Evolutionary conservation across 352 stramenopile species (phyloP), one percentile per base, ranked within the genome.

Genomic region (Pythium biforme): DNA sequence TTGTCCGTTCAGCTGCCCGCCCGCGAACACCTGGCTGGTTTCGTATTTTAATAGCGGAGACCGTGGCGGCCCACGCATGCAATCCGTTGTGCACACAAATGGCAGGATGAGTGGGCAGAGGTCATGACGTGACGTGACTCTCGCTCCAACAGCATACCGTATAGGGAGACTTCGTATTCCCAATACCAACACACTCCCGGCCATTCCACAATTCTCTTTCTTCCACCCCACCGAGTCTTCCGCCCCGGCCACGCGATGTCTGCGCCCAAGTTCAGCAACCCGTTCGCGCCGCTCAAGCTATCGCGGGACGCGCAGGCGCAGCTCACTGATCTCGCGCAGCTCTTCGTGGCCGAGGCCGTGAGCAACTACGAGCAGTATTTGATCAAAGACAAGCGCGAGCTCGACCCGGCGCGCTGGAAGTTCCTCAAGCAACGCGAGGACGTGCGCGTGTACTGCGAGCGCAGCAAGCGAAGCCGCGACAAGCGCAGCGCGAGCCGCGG

Each of bases 391-490:
- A 50, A 72, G 20, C 64, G 69, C 22, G 40, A 60, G 0, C 55
- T 89, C 10, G 74, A 89, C 57, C 48, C 68, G n/a, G 40, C n/a
- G n/a, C 70, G 67, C 10, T 89, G 77, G 77, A 83, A 86, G 49
- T 54, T 75, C 53, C 55, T 86, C 53, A 81, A 76, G 55, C 71
- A 81, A 34, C 69, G 31, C 29, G 62, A 69, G 29, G 48, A 63
- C 29, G 39, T 69, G 6, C 62, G 47, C 54, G 62, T 69, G 22
- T 69, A 59, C 55, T 41, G 55, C 14, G 60, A 67, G 52, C 60
- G 60, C 0, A 29, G 39, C n/a, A 39, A 39, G 11, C n/a, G n/a
- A n/a, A 20, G 14, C 20, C 53, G 51, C 51, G 56, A 56, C 26
- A 33, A 40, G 26, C 40, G 41, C 14, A 41, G 43, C 3, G 41